phyloP scores from a whole-genome alignment of 495 filamentous ascomycete species.

The Penicillium goetzii region DNA sequence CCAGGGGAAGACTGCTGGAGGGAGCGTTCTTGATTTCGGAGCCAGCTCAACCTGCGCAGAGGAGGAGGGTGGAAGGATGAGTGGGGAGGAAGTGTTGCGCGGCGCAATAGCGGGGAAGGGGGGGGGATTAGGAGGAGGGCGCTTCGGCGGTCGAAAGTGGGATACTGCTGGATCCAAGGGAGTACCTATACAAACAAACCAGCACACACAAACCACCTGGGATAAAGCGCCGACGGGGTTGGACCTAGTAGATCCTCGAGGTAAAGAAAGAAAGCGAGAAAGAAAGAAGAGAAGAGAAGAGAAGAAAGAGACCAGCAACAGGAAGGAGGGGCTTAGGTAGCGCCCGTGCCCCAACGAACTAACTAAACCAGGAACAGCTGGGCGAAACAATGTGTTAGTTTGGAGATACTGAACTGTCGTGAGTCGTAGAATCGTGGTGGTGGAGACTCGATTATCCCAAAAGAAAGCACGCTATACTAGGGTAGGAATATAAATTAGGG shows the following conservation, averaged over 20 bases:
- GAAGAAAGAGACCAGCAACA: conserved; percentile 7
- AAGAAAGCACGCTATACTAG: conserved; percentile 5
- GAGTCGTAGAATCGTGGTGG: not conserved
- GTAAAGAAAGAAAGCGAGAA: conserved; percentile 17
- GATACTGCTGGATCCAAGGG: not conserved
- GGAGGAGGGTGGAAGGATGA: not conserved
- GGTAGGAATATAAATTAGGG: conserved; percentile 3
- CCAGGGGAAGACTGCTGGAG: not conserved
- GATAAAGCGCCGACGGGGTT: not conserved
- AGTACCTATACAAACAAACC: conserved; percentile 6
- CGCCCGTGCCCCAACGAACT: conserved; percentile 20
- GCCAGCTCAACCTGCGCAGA: conserved; percentile 2
- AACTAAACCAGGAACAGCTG: conserved; percentile 1
- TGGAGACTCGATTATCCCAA: not conserved
- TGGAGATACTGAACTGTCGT: not conserved
- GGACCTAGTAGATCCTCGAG: not conserved
- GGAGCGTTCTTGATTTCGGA: not conserved
- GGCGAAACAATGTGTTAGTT: not conserved
- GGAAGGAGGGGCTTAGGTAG: conserved; percentile 13
- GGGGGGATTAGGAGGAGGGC: not conserved
- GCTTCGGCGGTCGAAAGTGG: not conserved
- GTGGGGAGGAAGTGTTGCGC: conserved; percentile 1
- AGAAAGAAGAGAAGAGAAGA: conserved; percentile 9
- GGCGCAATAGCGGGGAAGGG: conserved; percentile 19
- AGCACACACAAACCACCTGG: not conserved